phyloP scores from a whole-genome alignment of 2,329 filamentous ascomycete species.

The Orbilia blumenaviensis region DNA sequence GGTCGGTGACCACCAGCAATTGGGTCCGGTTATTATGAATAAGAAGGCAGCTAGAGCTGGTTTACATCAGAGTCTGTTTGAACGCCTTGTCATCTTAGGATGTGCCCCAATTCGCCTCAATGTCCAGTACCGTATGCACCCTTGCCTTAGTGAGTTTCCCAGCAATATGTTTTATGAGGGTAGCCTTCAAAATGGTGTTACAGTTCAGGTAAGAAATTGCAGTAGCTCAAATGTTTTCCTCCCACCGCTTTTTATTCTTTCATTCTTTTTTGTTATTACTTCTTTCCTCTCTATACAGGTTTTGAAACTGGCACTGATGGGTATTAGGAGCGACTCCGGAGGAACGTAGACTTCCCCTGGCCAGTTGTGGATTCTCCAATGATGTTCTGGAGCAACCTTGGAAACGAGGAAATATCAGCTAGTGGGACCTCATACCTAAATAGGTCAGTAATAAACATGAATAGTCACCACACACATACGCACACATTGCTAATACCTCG shows the following conservation, averaged over 20 bases:
- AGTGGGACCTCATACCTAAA: slow-evolving; percentile 98
- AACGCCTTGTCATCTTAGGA: slow-evolving; percentile 91
- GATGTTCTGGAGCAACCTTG: slow-evolving; percentile 99
- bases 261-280: no score
- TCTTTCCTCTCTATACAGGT: no score
- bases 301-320: background rate
- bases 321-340: slow-evolving; percentile 75
- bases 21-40: slow-evolving; percentile 99
- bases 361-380: slow-evolving; percentile 92
- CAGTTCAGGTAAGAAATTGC: slow-evolving; percentile 67
- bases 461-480: background rate
- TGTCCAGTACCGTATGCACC: slow-evolving; percentile 99
- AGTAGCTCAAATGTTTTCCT: no score
- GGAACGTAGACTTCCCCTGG: slow-evolving; percentile 98
- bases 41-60: slow-evolving; percentile 99
- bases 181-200: slow-evolving; percentile 94
- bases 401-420: slow-evolving; percentile 96
- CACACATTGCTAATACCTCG: background rate
- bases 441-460: slow-evolving; percentile 54
- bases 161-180: slow-evolving; percentile 99
- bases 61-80: slow-evolving; percentile 97
- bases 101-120: slow-evolving; percentile 91
- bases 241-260: no score
- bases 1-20: slow-evolving; percentile 96
- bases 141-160: slow-evolving; percentile 93